A percentile compares a stretch with the other conserved stretches of the same genome.
phyloP scores from a whole-genome alignment of 2,329 filamentous ascomycete species.

The Stagonosporopsis tanaceti region DNA sequence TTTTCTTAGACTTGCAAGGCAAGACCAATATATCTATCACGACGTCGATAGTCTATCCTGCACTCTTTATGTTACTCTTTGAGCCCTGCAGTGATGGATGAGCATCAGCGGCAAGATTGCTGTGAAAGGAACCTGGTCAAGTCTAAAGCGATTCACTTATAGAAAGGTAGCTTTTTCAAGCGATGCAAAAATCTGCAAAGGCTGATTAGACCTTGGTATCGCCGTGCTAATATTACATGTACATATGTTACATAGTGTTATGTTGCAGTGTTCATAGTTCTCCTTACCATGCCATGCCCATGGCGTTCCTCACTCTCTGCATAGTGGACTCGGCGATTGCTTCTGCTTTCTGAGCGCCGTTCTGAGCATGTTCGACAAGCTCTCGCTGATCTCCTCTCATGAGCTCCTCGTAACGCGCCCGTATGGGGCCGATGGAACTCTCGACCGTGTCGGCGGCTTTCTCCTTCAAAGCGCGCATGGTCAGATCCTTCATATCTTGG shows the following conservation, averaged over 20 bases:
- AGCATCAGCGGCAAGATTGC: too few species aligned
- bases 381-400: conserved; percentile 60
- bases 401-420: conserved; percentile 64
- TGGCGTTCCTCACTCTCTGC: conserved; percentile 33
- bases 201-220: too few species aligned
- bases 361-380: conserved; percentile 65
- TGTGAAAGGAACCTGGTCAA: too few species aligned
- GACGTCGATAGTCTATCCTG: too few species aligned
- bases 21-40: neutral
- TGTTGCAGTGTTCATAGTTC: neutral
- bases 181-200: too few species aligned
- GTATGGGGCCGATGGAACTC: conserved; percentile 61
- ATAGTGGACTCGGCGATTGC: conserved; percentile 65
- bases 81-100: too few species aligned
- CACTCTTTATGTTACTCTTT: neutral
- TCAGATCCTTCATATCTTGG: conserved; percentile 53
- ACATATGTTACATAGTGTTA: conserved; percentile 2
- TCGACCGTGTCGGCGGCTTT: conserved; percentile 67
- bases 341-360: conserved; percentile 69
- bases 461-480: conserved; percentile 69
- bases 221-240: neutral
- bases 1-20: neutral
- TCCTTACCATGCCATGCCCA: conserved; percentile 30
- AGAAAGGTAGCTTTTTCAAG: too few species aligned
- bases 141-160: too few species aligned